A percentile compares a stretch with the other conserved stretches of the same genome.
These are phyloP conservation scores for Pyrenula aspistea DNA, from an alignment of 495 filamentous ascomycete genomes.

Conservation along the genomic window DNA sequence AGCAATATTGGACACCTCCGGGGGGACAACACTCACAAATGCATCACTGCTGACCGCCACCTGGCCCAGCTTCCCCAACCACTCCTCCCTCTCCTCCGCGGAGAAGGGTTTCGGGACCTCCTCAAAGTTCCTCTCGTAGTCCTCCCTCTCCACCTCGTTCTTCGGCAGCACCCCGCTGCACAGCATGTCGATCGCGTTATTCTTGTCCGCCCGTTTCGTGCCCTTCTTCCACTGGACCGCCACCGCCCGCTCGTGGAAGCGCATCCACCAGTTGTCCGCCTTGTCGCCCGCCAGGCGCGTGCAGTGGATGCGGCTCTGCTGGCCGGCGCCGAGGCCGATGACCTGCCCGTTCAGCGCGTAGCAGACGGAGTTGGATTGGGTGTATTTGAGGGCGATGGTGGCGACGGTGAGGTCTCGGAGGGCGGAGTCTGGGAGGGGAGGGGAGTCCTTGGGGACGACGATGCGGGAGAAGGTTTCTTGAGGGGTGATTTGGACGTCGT, in stretches of 20 bases:
- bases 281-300: conserved; percentile 97
- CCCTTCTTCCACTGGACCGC: conserved; percentile 93
- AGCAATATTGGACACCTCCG: neutral
- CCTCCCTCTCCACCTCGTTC: conserved; percentile 66
- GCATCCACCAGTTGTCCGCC: conserved; percentile 98
- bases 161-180: conserved; percentile 80
- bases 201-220: conserved; percentile 91
- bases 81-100: conserved; percentile 67
- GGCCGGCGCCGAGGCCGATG: conserved; percentile 87
- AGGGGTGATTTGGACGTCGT: conserved; percentile 77
- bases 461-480: conserved; percentile 70
- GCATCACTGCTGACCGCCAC: conserved; percentile 88
- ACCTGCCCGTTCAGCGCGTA: conserved; percentile 92
- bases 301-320: conserved; percentile 97
- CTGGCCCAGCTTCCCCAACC: conserved; percentile 66
- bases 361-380: conserved; percentile 97
- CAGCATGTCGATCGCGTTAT: conserved; percentile 91
- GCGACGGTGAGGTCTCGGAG: conserved; percentile 86
- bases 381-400: conserved; percentile 95
- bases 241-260: conserved; percentile 81
- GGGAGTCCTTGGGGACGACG: conserved; percentile 69
- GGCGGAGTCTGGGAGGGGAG: conserved; percentile 63
- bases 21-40: conserved; percentile 53
- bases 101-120: conserved; percentile 80
- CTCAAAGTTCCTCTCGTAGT: conserved; percentile 83